These are phyloP conservation scores for Amylostereum chailletii DNA, from an alignment of 1,284 basidiomycete species.

Conservation along the genomic window DNA sequence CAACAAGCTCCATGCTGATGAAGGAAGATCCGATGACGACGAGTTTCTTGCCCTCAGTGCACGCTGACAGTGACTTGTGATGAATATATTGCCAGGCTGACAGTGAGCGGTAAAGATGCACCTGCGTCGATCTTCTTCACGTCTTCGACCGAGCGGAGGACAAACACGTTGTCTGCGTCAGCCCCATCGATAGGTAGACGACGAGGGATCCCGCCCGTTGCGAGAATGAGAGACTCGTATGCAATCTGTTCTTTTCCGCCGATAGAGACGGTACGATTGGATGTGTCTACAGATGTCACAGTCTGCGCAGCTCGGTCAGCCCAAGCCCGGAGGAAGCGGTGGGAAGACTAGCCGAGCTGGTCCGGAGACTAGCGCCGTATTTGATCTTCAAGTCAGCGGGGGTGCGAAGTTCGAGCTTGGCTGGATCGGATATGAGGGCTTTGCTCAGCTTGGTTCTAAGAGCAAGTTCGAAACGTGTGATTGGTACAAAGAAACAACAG, in stretches of 20 bases:
- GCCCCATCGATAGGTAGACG: slow-evolving; percentile 74
- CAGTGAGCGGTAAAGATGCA: slow-evolving; percentile 17
- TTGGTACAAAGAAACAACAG: too few relatives aligned
- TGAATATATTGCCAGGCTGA: background rate
- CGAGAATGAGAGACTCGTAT: slow-evolving; percentile 71
- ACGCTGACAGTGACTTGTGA: slow-evolving; percentile 25
- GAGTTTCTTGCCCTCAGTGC: slow-evolving; percentile 64
- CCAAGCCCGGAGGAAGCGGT: background rate
- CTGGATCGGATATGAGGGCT: slow-evolving; percentile 68
- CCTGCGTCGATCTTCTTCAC: slow-evolving; percentile 72
- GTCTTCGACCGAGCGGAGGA: slow-evolving; percentile 68
- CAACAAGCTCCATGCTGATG: slow-evolving; percentile 90
- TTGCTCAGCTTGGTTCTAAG: slow-evolving; percentile 85
- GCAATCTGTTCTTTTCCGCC: slow-evolving; percentile 51
- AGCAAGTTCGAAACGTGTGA: background rate
- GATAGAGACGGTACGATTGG: slow-evolving; percentile 51
- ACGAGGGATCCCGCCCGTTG: slow-evolving; percentile 61
- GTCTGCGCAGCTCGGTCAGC: slow-evolving; percentile 3
- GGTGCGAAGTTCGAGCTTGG: slow-evolving; percentile 70
- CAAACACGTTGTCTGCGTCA: slow-evolving; percentile 73
- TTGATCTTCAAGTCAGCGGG: slow-evolving; percentile 74
- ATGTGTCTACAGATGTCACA: slow-evolving; percentile 62
- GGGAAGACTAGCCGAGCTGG: slow-evolving; percentile 45
- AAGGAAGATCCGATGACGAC: slow-evolving; percentile 89
- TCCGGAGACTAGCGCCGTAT: slow-evolving; percentile 70